Evolutionary conservation across 805 yeast species (phyloP), one percentile per base, ranked within the genome.

Genomic region (Starmerella bacillaris): DNA sequence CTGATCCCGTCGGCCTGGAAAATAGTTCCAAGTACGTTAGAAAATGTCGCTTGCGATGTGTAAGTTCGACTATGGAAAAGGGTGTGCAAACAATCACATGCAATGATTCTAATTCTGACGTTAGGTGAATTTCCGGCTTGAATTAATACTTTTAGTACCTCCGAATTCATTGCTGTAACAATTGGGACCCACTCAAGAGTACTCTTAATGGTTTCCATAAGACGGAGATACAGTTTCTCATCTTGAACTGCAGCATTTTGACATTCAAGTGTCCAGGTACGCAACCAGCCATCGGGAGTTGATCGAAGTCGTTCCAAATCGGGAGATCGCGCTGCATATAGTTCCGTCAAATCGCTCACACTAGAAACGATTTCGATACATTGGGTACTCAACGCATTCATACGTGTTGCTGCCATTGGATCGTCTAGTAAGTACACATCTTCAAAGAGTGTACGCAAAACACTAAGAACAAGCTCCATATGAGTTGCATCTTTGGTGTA

Each of bases 161-260:
- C 71, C 34, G 78, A 72, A 27, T 65, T 59, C 30, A 74, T 67
- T 36, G 86, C 65, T 1, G 84, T 72, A 12, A 69, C 62, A 2
- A 94, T 86, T 34, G 78, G 68, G 5, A 84, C 70, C 98, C 98
- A 89, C 47, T 78, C 83, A 40, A 89, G 64, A 47, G 93, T 78
- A 0, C 93, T 76, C 51, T 89, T 89, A 50, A 86, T 67, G 4
- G 92, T 76, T 41, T 83, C 79, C 27, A 89, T 60, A 4, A 78
- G 63, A 48, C 77, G 72, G 28, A 39, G 21, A 24, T 68, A 41
- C 14, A 36, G 37, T 11, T 26, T 34, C 4, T 35, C 28, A 16
- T 40, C 36, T 8, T 24, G 34, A 4, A 30, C 37, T 4, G 39
- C 40, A 7, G 30, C 18, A n/a, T n/a, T n/a, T n/a, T n/a, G n/a